Evolutionary conservation across 106 monocot species (phyloP).

Genomic region (Hemerocallis citrina): DNA sequence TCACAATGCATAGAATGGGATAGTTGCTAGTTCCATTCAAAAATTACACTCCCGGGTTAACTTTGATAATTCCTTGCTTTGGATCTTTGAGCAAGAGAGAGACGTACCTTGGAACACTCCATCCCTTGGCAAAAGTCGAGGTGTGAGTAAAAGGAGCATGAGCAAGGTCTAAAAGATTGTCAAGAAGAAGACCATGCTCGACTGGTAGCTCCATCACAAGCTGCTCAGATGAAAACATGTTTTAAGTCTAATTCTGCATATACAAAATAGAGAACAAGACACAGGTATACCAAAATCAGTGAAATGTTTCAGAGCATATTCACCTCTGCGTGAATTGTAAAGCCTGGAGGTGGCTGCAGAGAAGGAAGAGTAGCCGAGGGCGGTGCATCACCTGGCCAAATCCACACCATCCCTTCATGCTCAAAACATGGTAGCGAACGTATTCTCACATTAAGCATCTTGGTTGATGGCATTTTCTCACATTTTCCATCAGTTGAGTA

Average conservation of each 20-base stretch:
- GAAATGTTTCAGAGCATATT: background rate
- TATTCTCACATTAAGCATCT: slow-evolving; percentile 58
- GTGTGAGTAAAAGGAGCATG: slow-evolving; percentile 99
- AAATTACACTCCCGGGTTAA: too few species aligned
- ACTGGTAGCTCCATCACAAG: slow-evolving; percentile 97
- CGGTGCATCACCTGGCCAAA: slow-evolving; percentile 86
- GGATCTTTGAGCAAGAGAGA: background rate
- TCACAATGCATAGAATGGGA: background rate
- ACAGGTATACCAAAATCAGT: background rate
- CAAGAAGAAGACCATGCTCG: slow-evolving; percentile 93
- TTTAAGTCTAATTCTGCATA: background rate
- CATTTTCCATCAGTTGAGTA: slow-evolving; percentile 96
- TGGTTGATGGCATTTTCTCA: slow-evolving; percentile 98
- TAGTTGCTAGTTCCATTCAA: background rate
- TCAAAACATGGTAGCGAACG: slow-evolving; percentile 84
- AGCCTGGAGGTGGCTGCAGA: slow-evolving; percentile 75
- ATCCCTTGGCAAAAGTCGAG: slow-evolving; percentile 97
- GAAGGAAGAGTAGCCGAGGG: slow-evolving; percentile 72
- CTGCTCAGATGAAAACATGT: slow-evolving; percentile 32
- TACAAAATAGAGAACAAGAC: background rate
- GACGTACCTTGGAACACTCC: slow-evolving; percentile 89
- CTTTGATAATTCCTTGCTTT: too few species aligned
- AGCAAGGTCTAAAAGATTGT: slow-evolving; percentile 97
- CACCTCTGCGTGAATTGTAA: slow-evolving; percentile 92
- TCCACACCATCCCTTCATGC: slow-evolving; percentile 91